A percentile compares a stretch with the other conserved stretches of the same genome.
These are phyloP conservation scores for Nepenthes alata DNA, from an alignment of 179 eudicot genomes.

Conservation along the genomic window DNA sequence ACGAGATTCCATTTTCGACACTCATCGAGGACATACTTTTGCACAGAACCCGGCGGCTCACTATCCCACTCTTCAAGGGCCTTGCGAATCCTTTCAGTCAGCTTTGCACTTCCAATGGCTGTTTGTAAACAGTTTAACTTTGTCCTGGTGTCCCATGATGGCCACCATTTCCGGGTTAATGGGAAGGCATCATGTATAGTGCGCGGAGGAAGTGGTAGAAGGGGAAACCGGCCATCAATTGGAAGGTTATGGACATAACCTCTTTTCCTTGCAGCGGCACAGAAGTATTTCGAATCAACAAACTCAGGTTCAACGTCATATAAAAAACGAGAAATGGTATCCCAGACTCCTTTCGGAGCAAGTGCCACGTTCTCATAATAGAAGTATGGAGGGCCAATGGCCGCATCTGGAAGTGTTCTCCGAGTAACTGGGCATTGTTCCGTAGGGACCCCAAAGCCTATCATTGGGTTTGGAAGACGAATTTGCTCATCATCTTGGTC, in stretches of 20 bases:
- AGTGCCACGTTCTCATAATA: slow-evolving; percentile 57
- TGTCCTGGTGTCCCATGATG: slow-evolving; percentile 42
- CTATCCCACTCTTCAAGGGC: slow-evolving; percentile 28
- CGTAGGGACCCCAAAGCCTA: slow-evolving; percentile 52
- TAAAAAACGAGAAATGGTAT: slow-evolving; percentile 36
- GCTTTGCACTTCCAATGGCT: slow-evolving; percentile 35
- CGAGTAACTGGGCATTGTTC: slow-evolving; percentile 6
- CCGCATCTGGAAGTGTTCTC: slow-evolving; percentile 39
- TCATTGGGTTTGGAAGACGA: slow-evolving; percentile 56
- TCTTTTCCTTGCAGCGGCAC: slow-evolving; percentile 63
- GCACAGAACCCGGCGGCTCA: slow-evolving; percentile 27
- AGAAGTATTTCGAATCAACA: slow-evolving; percentile 46
- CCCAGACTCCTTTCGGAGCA: slow-evolving; percentile 63
- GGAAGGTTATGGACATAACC: slow-evolving; percentile 70
- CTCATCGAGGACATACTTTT: slow-evolving; percentile 27
- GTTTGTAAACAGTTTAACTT: slow-evolving; percentile 50
- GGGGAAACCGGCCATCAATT: slow-evolving; percentile 26
- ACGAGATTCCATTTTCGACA: slow-evolving; percentile 53
- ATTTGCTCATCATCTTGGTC: slow-evolving; percentile 25
- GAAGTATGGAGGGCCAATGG: slow-evolving; percentile 49
- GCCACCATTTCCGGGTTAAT: slow-evolving; percentile 46
- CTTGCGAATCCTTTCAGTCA: slow-evolving; percentile 39
- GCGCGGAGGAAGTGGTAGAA: slow-evolving; percentile 48
- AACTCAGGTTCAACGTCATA: slow-evolving; percentile 49
- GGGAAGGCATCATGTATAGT: slow-evolving; percentile 45